Conservation (phyloP, 331 rosid genomes). For the Malus hybrid region DNA sequence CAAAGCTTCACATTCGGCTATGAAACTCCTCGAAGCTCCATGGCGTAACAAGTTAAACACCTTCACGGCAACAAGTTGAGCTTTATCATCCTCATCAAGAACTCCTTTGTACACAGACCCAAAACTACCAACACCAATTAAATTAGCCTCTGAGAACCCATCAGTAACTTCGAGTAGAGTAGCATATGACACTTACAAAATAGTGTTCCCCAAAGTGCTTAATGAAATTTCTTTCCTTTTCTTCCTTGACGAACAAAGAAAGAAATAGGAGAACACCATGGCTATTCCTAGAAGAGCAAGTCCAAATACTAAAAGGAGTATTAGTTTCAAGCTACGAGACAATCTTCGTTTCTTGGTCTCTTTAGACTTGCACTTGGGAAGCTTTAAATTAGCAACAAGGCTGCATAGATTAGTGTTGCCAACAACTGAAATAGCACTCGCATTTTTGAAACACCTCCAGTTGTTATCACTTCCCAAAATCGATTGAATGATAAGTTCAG, state of each 20-base stretch:
- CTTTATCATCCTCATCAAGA: neutral
- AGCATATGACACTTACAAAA: neutral
- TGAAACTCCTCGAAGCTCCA: slow-evolving; percentile 4
- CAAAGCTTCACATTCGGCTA: slow-evolving; percentile 15
- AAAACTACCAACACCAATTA: neutral
- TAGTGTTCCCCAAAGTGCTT: neutral
- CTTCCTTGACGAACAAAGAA: no score
- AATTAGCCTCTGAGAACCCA: neutral
- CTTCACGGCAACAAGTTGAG: neutral
- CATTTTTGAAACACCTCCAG: neutral
- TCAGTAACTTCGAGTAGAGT: neutral
- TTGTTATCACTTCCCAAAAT: neutral
- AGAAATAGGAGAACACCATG: no score
- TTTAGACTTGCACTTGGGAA: no score
- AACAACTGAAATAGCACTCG: no score
- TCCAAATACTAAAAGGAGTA: no score
- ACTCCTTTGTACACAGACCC: neutral
- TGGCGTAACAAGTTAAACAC: neutral
- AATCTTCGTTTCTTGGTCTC: no score
- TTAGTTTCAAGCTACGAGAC: no score
- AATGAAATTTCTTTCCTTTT: no score
- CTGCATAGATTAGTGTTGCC: no score
- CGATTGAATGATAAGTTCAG: neutral
- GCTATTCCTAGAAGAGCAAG: no score
- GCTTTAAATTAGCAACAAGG: no score